Conservation (phyloP, 164 flowering plant species). For the Berberis thunbergii region DNA sequence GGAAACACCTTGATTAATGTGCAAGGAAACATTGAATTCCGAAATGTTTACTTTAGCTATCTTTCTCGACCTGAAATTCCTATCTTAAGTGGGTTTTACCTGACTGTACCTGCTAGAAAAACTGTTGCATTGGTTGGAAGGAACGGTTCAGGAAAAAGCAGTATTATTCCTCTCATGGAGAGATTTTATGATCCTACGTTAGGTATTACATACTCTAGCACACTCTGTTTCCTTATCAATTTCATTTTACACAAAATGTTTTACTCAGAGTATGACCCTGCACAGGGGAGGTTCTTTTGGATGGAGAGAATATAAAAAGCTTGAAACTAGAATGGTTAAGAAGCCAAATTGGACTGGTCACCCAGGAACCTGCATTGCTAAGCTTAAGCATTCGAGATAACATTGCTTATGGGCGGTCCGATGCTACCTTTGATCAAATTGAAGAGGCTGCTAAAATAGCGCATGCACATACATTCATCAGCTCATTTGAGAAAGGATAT, state of each 20-base stretch:
- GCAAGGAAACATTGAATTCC: no score
- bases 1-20: no score
- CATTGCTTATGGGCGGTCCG: constrained; percentile 84
- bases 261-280: background rate
- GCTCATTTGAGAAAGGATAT: constrained; percentile 85
- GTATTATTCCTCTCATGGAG: no score
- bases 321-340: constrained; percentile 88
- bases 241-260: background rate
- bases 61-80: no score
- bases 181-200: no score
- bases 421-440: constrained; percentile 71
- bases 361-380: constrained; percentile 97
- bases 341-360: constrained; percentile 90
- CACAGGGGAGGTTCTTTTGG: constrained; percentile 95
- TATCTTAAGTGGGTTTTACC: no score
- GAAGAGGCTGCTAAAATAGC: constrained; percentile 98
- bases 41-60: no score
- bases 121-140: no score
- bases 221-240: background rate
- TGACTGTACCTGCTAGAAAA: no score
- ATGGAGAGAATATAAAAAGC: constrained; percentile 90
- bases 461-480: constrained; percentile 92
- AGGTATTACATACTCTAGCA: no score
- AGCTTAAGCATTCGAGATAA: constrained; percentile 92
- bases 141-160: no score